phyloP scores from a whole-genome alignment of 495 filamentous ascomycete genomes.

The Trichoderma erinaceum region DNA sequence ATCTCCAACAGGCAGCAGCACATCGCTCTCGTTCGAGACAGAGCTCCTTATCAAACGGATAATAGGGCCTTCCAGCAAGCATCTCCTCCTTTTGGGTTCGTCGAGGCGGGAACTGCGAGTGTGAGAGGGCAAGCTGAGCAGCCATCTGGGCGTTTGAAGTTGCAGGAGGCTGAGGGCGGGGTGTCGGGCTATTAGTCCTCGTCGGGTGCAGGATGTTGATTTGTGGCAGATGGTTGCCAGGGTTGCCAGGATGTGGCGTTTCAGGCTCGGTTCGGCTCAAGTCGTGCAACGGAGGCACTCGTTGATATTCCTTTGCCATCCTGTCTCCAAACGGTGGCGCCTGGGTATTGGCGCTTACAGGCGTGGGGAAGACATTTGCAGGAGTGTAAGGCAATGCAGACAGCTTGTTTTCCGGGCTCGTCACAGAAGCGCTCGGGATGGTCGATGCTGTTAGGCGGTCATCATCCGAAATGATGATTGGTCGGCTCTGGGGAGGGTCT shows the following conservation, averaged over 20 bases:
- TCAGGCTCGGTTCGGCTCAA: constrained; percentile 43
- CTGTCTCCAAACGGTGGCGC: constrained; percentile 41
- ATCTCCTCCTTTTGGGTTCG: constrained; percentile 90
- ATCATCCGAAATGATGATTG: constrained; percentile 40
- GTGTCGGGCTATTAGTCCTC: constrained; percentile 39
- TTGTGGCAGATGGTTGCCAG: constrained; percentile 29
- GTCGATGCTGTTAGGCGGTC: constrained; percentile 43
- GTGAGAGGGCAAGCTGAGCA: constrained; percentile 54
- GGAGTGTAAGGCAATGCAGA: constrained; percentile 43
- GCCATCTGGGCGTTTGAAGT: constrained; percentile 48
- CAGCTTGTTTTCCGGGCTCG: constrained; percentile 49
- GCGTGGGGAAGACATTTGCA: constrained; percentile 45
- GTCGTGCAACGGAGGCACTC: constrained; percentile 51
- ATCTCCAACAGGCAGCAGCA: constrained; percentile 74
- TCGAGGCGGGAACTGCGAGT: constrained; percentile 40
- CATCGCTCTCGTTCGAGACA: constrained; percentile 83
- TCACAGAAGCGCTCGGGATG: constrained; percentile 43
- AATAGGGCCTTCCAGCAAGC: constrained; percentile 75
- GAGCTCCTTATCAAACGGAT: constrained; percentile 69
- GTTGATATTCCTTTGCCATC: constrained; percentile 46
- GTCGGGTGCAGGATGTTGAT: constrained; percentile 42
- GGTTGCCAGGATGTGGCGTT: constrained; percentile 29
- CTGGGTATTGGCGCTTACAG: constrained; percentile 42
- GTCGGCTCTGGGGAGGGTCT: constrained; percentile 48
- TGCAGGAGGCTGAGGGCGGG: constrained; percentile 22